A percentile compares a stretch with the other conserved stretches of the same genome.
These are phyloP conservation scores for Ordospora pajunii DNA, from an alignment of 371 early-diverging fungal genomes.

Conservation along the genomic window DNA sequence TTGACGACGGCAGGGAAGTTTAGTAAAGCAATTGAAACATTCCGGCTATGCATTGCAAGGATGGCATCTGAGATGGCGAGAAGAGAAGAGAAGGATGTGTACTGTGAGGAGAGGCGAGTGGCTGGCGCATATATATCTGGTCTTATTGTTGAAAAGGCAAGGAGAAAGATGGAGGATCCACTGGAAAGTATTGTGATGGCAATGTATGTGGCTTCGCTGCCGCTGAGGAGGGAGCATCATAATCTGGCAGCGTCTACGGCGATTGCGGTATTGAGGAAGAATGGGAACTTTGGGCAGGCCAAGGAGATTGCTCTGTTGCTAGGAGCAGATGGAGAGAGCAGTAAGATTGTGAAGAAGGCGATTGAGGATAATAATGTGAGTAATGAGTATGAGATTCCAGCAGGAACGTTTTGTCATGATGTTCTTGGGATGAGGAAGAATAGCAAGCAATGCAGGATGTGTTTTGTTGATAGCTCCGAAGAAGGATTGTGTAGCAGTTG, in stretches of 20 bases:
- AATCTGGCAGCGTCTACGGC: conserved; percentile 17
- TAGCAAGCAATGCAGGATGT: conserved; percentile 17
- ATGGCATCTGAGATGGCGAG: neutral
- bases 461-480: conserved; percentile 12
- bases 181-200: conserved; percentile 36
- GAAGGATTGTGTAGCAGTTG: conserved; percentile 30
- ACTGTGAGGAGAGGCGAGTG: neutral
- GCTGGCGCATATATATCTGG: conserved; percentile 48
- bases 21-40: conserved; percentile 29
- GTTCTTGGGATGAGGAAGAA: neutral
- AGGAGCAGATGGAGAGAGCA: neutral
- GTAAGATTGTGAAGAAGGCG: conserved; percentile 10
- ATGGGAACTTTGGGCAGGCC: conserved; percentile 49
- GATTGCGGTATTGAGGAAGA: conserved; percentile 42
- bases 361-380: neutral
- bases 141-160: conserved; percentile 36
- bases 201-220: conserved; percentile 44
- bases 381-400: conserved; percentile 11
- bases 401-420: conserved; percentile 27
- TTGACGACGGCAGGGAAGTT: conserved; percentile 35
- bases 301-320: conserved; percentile 31
- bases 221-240: conserved; percentile 32
- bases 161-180: conserved; percentile 33
- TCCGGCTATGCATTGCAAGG: neutral
- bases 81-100: neutral